Conservation (phyloP, 1,284 basidiomycete genomes). For the Marasmius fiardii region DNA sequence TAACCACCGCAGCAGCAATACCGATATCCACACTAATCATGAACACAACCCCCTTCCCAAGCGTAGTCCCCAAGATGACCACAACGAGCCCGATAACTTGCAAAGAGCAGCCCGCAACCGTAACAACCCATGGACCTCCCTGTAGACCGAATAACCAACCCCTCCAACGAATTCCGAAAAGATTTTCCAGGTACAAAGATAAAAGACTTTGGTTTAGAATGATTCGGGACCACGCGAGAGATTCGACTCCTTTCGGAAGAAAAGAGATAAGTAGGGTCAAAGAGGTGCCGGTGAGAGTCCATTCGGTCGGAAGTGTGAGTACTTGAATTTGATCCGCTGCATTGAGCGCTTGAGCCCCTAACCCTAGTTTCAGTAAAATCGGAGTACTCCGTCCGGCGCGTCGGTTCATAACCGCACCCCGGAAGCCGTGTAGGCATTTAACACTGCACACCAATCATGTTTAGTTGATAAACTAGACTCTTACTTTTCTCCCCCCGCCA, state of each 20-base stretch:
- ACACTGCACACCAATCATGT: no score
- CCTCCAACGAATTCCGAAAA: slow-evolving; percentile 49
- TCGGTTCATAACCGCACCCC: no score
- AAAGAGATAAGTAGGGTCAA: slow-evolving; percentile 28
- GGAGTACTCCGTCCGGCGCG: no score
- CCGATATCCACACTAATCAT: slow-evolving; percentile 34
- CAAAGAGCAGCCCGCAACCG: slow-evolving; percentile 36
- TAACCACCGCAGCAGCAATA: no score
- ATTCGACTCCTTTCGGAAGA: slow-evolving; percentile 50
- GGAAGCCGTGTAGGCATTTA: no score
- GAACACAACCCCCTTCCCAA: slow-evolving; percentile 36
- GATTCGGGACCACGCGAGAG: slow-evolving; percentile 55
- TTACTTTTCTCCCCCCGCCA: no score
- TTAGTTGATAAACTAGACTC: no score
- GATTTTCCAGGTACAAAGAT: slow-evolving; percentile 55
- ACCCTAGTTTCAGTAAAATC: no score
- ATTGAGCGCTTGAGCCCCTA: no score
- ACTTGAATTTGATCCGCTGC: no score
- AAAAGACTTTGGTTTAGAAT: slow-evolving; percentile 46
- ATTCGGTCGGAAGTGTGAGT: no score
- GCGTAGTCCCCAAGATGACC: no score
- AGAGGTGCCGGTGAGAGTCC: slow-evolving; percentile 31
- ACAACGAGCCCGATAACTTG: slow-evolving; percentile 38
- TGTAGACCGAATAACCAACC: slow-evolving; percentile 51
- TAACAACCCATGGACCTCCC: slow-evolving; percentile 55